Conservation (phyloP, 768 basidiomycete species). For the Basidioascus undulatus region DNA sequence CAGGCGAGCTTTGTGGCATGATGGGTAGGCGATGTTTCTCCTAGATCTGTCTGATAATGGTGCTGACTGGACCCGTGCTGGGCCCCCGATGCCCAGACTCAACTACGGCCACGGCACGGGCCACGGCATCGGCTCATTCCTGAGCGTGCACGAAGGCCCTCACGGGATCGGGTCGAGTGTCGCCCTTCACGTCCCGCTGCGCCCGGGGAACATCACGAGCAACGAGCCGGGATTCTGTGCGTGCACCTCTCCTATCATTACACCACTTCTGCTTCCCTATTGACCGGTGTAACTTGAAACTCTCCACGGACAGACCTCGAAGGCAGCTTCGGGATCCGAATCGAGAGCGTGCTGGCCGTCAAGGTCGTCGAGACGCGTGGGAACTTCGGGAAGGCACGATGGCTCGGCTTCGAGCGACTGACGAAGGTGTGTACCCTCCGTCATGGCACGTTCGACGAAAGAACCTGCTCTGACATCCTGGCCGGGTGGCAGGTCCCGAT, state of each 20-base stretch:
- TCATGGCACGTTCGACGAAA: no score
- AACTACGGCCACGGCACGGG: constrained; percentile 19
- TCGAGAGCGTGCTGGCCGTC: constrained; percentile 65
- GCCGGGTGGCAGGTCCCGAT: constrained; percentile 51
- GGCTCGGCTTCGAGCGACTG: constrained; percentile 77
- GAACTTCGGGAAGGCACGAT: constrained; percentile 44
- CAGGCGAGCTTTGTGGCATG: constrained; percentile 67
- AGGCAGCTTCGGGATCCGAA: constrained; percentile 81
- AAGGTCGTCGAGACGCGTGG: constrained; percentile 33
- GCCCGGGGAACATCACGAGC: constrained; percentile 71
- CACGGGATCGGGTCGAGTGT: constrained; percentile 3
- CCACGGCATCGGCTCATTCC: constrained; percentile 45
- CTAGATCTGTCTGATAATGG: neutral
- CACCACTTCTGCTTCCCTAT: no score
- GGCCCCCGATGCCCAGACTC: constrained; percentile 10
- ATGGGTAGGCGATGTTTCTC: constrained; percentile 23
- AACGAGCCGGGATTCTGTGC: constrained; percentile 85
- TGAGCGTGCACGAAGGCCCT: constrained; percentile 22
- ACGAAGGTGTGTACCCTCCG: constrained; percentile 25
- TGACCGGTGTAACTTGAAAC: no score
- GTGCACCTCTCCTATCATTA: constrained; percentile 19
- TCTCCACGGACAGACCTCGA: no score
- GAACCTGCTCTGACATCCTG: neutral
- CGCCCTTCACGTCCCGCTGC: constrained; percentile 38
- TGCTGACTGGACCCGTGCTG: constrained; percentile 2